Percentiles rank a stretch among this genome's conserved stretches.
phyloP scores from a whole-genome alignment of 805 yeast species.

The Pichia nakasei region DNA sequence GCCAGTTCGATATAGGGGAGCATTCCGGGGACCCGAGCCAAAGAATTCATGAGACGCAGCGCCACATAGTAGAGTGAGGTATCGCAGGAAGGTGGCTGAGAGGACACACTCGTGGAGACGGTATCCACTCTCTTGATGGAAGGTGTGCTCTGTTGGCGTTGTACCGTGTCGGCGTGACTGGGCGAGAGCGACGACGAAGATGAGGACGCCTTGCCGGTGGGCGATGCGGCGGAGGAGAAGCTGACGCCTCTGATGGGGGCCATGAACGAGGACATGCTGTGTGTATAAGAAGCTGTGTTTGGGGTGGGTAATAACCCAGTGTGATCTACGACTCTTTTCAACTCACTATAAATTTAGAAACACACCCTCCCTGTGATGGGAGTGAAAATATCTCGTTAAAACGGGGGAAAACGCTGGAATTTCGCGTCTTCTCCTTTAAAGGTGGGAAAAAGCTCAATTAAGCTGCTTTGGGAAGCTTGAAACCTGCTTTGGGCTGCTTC shows the following conservation, averaged over 20 bases:
- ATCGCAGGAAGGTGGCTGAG: slow-evolving; percentile 48
- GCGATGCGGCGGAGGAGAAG: background rate
- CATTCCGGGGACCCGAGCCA: slow-evolving; percentile 57
- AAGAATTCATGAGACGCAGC: slow-evolving; percentile 41
- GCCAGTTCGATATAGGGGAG: slow-evolving; percentile 60
- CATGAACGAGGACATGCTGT: slow-evolving; percentile 15
- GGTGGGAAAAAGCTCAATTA: too few relatives aligned
- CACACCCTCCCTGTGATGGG: too few relatives aligned
- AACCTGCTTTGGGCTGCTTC: too few relatives aligned
- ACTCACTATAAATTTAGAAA: too few relatives aligned
- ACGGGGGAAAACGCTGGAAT: too few relatives aligned
- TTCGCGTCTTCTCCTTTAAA: too few relatives aligned
- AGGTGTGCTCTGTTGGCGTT: background rate
- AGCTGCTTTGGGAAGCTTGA: too few relatives aligned
- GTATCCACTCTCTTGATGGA: background rate
- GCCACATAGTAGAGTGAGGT: slow-evolving; percentile 70
- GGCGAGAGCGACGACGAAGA: slow-evolving; percentile 24
- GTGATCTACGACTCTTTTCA: too few relatives aligned
- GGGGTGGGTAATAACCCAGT: too few relatives aligned
- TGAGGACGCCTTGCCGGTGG: too few relatives aligned
- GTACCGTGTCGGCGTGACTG: slow-evolving; percentile 30
- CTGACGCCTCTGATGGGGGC: slow-evolving; percentile 16
- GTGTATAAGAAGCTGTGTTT: too few relatives aligned
- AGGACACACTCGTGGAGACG: slow-evolving; percentile 40
- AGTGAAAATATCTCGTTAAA: too few relatives aligned